Base-by-base conservation (phyloP, 768 basidiomycete species). In the Leucosporidium scottii region DNA sequence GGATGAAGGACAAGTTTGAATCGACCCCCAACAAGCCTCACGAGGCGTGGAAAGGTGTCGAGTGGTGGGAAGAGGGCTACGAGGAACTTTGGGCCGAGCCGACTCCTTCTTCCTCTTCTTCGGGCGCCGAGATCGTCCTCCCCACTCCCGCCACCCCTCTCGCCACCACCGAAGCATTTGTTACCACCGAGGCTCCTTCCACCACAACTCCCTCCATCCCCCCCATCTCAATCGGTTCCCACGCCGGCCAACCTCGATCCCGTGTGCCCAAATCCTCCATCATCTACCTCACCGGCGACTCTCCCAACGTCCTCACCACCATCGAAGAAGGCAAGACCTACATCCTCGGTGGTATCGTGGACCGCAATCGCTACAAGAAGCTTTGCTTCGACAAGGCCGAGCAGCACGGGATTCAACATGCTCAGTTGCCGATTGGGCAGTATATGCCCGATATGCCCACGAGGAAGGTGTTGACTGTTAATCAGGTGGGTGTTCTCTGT, bases 381-480 rank as follows among this genome's bases (percentile, higher is more conserved):
- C 83, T 98, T 44, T 98, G 94, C 77, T 82, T 89, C 64, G 83
- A 91, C 78, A 96, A 93, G 79, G 91, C 96, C 4, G 81, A 84
- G 49, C 80, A 81, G 59, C 84, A 88, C 48, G 84, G 84, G 7
- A 83, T 98, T 63, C 84, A 87, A 53, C 88, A 91, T 50, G 96
- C 93, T 6, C 87, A 90, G 59, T 84, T 99, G 63, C 96, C 96
- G 4, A 98, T 99, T 63, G 90, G 92, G n/a, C 87, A 86, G 64
- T 96, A 90, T 77, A 81, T 98, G 47, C 83, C 87, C 54, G 84
- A 87, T 58, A 81, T 99, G 65, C 83, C 87, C 39, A 93, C 93
- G 15, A 86, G 96, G 69, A 98, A 97, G 75, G 92, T 99, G 39
- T 82, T 99, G 70, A 99, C 96, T 1, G 93, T 99, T 62, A 98